Base-by-base conservation (phyloP, 2,329 filamentous ascomycete genomes). In the Albophoma yamanashiensis region DNA sequence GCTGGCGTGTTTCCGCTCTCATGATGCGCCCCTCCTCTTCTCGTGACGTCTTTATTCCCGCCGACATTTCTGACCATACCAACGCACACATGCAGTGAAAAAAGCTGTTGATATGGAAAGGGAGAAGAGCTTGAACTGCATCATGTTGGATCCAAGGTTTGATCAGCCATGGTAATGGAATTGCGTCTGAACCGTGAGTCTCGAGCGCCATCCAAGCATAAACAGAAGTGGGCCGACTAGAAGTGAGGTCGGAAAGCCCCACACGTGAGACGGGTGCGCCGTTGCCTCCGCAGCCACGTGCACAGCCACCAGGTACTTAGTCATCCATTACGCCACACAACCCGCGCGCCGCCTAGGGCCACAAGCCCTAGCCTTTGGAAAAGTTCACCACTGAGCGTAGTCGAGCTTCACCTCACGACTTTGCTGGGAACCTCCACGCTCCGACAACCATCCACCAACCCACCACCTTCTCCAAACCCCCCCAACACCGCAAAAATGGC, bases 401-500 rank as follows among this genome's bases (percentile, higher is more conserved):
- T 43, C 20, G 62, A 66, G 62, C 60, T 62, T 61, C 63, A 64
- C 58, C 39, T 52, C 57, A 47, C 40, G 59, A 62, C 55, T 61
- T 59, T 59, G 63, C 60, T 62, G 58, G 59, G 65, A 67, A 65
- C 62, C 64, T 65, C 66, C 66, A 67, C 67, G 64, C 64, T 67
- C 68, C 64, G 60, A 64, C 71, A 68, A 68, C 63, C 64, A 65
- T 61, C 68, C 69, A 67, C 66, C 69, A 70, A 68, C 68, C 66
- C 68, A 69, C 65, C 68, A 65, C 52, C 58, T 58, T 56, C 63
- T 64, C 62, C 63, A 63, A 61, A 57, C 60, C 62, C 67, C 68
- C 66, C 66, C 69, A 75, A 71, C 68, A 85, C 82, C 82, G 82
- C 81, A 81, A 91, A 82, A 77, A 92, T 92, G 89, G 79, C 81